phyloP scores from a whole-genome alignment of 371 early-diverging fungal genomes.

The Funneliformis caledonium region DNA sequence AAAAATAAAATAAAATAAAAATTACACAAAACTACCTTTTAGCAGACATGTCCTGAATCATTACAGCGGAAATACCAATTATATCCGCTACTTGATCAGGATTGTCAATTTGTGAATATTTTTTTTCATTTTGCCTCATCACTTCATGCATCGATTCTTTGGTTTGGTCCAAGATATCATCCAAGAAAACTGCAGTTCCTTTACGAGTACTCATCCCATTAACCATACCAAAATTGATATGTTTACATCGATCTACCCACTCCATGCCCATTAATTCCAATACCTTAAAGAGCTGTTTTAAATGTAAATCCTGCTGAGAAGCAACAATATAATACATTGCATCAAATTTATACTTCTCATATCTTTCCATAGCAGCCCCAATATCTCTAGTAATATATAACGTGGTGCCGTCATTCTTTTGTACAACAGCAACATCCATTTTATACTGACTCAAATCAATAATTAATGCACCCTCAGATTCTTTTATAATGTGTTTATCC shows the following conservation, averaged over 20 bases:
- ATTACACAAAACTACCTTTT: conserved; percentile 20
- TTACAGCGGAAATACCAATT: conserved; percentile 89
- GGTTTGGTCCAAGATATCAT: conserved; percentile 94
- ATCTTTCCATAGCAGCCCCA: conserved; percentile 96
- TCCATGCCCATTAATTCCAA: conserved; percentile 83
- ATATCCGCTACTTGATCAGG: conserved; percentile 82
- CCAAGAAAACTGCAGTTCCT: conserved; percentile 98
- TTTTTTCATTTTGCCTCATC: conserved; percentile 89
- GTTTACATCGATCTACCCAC: conserved; percentile 82
- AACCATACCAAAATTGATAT: conserved; percentile 98
- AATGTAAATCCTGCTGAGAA: conserved; percentile 94
- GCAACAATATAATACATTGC: conserved; percentile 97
- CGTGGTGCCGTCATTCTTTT: conserved; percentile 96
- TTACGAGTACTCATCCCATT: conserved; percentile 98
- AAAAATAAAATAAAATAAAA: not conserved
- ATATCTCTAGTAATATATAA: conserved; percentile 99
- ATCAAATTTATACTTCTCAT: conserved; percentile 90
- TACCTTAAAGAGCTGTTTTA: conserved; percentile 96
- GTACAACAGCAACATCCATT: conserved; percentile 85
- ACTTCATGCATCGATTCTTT: conserved; percentile 92
- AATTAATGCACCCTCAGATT: conserved; percentile 88
- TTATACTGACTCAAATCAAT: conserved; percentile 85
- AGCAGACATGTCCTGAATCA: conserved; percentile 96
- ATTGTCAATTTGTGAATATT: conserved; percentile 85
- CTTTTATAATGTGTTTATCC: conserved; percentile 71